These are phyloP conservation scores for Salix suchowensis DNA, from an alignment of 345 rosid species.

Conservation along the genomic window DNA sequence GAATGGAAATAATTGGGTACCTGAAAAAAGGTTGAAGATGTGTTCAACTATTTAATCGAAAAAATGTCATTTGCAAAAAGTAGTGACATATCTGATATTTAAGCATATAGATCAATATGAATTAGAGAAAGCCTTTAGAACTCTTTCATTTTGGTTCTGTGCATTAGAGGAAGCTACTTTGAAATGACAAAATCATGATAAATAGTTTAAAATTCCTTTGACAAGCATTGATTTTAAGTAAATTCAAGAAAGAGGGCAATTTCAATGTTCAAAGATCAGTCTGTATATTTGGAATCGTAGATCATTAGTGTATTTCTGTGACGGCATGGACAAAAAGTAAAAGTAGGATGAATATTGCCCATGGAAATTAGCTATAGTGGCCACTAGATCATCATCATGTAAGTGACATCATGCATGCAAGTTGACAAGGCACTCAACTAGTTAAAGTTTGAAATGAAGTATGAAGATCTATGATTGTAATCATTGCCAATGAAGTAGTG, in stretches of 20 bases:
- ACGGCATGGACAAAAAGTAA: not conserved
- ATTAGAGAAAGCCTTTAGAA: not conserved
- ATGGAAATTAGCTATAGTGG: not conserved
- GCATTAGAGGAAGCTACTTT: not conserved
- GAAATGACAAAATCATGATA: not conserved
- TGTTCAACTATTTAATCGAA: not conserved
- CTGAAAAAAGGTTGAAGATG: slow-evolving; percentile 25
- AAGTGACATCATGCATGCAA: not conserved
- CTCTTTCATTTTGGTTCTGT: not conserved
- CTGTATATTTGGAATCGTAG: not conserved
- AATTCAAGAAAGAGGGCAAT: not conserved
- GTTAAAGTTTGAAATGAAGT: not conserved
- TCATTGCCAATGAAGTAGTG: not conserved
- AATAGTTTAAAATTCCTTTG: not conserved
- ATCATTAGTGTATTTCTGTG: not conserved
- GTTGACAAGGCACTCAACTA: slow-evolving; percentile 7
- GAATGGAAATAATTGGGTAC: slow-evolving; percentile 41
- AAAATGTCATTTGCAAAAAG: not conserved
- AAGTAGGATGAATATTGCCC: not conserved
- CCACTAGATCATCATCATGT: slow-evolving; percentile 8
- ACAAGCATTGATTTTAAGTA: not conserved
- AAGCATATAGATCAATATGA: not conserved
- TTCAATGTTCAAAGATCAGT: not conserved
- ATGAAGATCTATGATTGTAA: not conserved
- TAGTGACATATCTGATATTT: not conserved